Evolutionary conservation across 495 filamentous ascomycete species (phyloP).

Genomic region (Darksidea phi): DNA sequence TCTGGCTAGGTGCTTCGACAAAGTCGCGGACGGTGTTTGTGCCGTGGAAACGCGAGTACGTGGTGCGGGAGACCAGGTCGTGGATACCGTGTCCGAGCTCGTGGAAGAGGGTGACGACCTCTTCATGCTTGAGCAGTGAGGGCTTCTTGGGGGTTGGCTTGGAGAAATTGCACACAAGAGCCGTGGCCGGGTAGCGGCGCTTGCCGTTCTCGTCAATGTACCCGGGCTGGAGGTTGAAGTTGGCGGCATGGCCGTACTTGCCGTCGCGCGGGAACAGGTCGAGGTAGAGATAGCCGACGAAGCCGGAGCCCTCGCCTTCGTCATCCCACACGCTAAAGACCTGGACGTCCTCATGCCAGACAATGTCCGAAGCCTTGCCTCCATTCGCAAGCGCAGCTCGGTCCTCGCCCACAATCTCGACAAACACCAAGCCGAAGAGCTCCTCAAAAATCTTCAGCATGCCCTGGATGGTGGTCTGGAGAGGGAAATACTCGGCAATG

Average conservation of each 20-base stretch:
- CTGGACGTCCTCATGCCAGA: conserved; percentile 70
- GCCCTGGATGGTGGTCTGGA: conserved; percentile 75
- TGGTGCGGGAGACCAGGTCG: conserved; percentile 64
- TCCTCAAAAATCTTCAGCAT: conserved; percentile 96
- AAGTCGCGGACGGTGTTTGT: conserved; percentile 71
- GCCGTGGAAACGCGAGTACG: conserved; percentile 70
- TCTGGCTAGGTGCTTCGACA: conserved; percentile 69
- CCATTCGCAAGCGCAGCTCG: conserved; percentile 55
- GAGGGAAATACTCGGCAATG: conserved; percentile 92
- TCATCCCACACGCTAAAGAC: conserved; percentile 72
- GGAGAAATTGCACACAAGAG: conserved; percentile 70
- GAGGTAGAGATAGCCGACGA: conserved; percentile 70
- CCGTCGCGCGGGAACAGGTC: conserved; percentile 66
- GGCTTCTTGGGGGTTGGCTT: conserved; percentile 70
- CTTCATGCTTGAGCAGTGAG: conserved; percentile 67
- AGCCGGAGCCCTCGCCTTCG: conserved; percentile 61
- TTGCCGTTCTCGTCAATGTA: conserved; percentile 59
- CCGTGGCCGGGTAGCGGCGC: conserved; percentile 65
- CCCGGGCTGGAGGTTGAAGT: conserved; percentile 55
- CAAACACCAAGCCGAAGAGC: conserved; percentile 87
- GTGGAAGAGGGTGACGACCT: conserved; percentile 71
- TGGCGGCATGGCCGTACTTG: conserved; percentile 59
- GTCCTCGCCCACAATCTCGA: conserved; percentile 68
- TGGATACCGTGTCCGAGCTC: conserved; percentile 76
- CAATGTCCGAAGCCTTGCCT: conserved; percentile 62